Percentiles rank a stretch among this genome's conserved stretches.
These are phyloP conservation scores for Volutella citrinella DNA, from an alignment of 2,329 filamentous ascomycete species.

Conservation along the genomic window DNA sequence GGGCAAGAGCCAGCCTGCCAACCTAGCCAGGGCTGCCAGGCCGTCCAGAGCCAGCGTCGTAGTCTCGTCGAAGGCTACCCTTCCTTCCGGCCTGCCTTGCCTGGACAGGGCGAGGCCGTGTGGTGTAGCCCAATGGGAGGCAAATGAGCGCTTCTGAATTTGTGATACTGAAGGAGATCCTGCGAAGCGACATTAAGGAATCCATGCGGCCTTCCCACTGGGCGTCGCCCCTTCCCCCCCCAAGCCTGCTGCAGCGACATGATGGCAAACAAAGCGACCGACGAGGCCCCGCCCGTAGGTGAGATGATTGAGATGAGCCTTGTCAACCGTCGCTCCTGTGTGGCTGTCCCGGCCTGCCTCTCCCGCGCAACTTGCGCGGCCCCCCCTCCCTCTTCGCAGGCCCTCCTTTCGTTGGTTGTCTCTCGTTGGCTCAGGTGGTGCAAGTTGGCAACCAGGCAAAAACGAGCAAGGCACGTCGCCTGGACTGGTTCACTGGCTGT, in stretches of 20 bases:
- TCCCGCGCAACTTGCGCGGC: no score
- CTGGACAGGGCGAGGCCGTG: slow-evolving; percentile 6
- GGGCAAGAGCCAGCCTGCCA: background rate
- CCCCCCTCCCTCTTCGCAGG: no score
- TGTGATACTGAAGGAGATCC: slow-evolving; percentile 7
- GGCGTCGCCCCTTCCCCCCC: no score
- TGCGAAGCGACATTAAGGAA: slow-evolving; percentile 23
- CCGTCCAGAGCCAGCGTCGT: slow-evolving; percentile 1
- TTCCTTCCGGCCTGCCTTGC: slow-evolving; percentile 10
- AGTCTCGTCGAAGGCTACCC: slow-evolving; percentile 6
- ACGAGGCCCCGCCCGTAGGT: slow-evolving; percentile 17
- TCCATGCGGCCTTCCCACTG: slow-evolving; percentile 7
- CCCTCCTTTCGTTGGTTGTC: no score
- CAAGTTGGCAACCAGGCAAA: slow-evolving; percentile 1
- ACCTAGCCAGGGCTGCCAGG: slow-evolving; percentile 3
- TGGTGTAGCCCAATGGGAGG: no score
- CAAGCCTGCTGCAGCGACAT: no score
- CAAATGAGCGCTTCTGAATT: slow-evolving; percentile 15
- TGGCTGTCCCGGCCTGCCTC: no score
- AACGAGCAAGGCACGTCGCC: slow-evolving; percentile 11
- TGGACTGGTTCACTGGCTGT: slow-evolving; percentile 21
- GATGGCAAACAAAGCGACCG: slow-evolving; percentile 6
- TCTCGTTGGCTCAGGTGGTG: no score
- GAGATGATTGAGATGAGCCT: slow-evolving; percentile 19
- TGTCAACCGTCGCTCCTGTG: slow-evolving; percentile 4